phyloP scores from a whole-genome alignment of 805 yeast genomes.

The Saccharomycopsis fodiens region DNA sequence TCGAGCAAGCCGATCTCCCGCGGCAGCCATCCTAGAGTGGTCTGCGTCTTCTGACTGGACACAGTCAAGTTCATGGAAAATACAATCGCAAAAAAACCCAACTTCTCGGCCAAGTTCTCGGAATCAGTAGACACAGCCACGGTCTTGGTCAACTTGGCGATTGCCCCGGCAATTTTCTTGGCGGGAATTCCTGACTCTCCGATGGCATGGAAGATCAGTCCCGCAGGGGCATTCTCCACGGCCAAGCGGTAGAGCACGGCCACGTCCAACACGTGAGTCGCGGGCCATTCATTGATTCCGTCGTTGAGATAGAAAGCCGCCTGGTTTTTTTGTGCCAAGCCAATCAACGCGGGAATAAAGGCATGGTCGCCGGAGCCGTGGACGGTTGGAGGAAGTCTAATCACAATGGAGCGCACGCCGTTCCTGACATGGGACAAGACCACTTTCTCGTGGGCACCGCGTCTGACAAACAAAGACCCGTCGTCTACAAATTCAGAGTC shows the following conservation, averaged over 20 bases:
- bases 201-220: slow-evolving; percentile 24
- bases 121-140: slow-evolving; percentile 20
- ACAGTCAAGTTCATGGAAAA: no score
- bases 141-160: slow-evolving; percentile 22
- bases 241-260: slow-evolving; percentile 27
- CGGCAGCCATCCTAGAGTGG: no score
- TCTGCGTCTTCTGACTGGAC: no score
- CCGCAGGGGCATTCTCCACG: slow-evolving; percentile 24
- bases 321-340: no score
- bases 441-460: slow-evolving; percentile 21
- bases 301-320: slow-evolving; percentile 30
- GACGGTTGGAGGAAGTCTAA: slow-evolving; percentile 30
- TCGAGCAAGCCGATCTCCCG: no score
- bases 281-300: slow-evolving; percentile 28
- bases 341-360: slow-evolving; percentile 24
- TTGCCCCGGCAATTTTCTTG: slow-evolving; percentile 25
- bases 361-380: slow-evolving; percentile 28
- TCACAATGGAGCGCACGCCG: slow-evolving; percentile 25
- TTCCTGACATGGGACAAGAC: slow-evolving; percentile 21
- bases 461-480: slow-evolving; percentile 1
- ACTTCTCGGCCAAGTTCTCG: slow-evolving; percentile 16
- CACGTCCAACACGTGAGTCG: slow-evolving; percentile 28
- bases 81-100: slow-evolving; percentile 23
- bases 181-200: slow-evolving; percentile 23
- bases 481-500: slow-evolving; percentile 4